Percentiles rank a stretch among this genome's conserved stretches.
Evolutionary conservation across 306 rosid genomes (phyloP).

Genomic region (Quercus parvula): DNA sequence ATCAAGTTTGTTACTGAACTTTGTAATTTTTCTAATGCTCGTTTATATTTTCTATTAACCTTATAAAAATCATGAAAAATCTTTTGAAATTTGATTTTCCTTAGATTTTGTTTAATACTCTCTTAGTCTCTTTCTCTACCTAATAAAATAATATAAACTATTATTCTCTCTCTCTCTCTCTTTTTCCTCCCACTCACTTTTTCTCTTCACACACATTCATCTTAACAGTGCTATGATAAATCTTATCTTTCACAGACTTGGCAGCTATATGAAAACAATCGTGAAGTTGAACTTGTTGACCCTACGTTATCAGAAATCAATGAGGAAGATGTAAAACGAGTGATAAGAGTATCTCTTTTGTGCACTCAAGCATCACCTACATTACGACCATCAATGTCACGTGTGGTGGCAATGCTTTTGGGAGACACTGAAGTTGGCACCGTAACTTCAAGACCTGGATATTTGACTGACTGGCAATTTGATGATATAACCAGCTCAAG

Average conservation of each 20-base stretch:
- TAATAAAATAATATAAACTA: too few species aligned
- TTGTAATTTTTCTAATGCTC: too few species aligned
- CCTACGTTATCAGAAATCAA: conserved; percentile 32
- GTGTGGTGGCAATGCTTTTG: conserved; percentile 64
- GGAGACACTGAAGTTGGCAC: conserved; percentile 54
- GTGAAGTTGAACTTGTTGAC: conserved; percentile 43
- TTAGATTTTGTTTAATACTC: too few species aligned
- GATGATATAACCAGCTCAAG: conserved; percentile 33
- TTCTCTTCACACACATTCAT: too few species aligned
- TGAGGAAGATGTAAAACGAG: conserved; percentile 44
- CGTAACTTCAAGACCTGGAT: conserved; percentile 54
- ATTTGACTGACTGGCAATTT: conserved; percentile 62
- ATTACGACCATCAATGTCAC: conserved; percentile 62
- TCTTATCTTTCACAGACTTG: conserved; percentile 42
- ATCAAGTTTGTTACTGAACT: too few species aligned
- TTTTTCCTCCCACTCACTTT: too few species aligned
- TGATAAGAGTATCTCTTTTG: conserved; percentile 29
- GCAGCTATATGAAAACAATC: conserved; percentile 51
- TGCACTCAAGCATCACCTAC: conserved; percentile 45
- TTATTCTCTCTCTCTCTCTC: too few species aligned
- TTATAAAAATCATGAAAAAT: too few species aligned
- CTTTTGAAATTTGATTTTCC: too few species aligned
- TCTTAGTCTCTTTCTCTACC: too few species aligned
- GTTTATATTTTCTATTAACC: too few species aligned
- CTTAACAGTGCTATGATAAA: too few species aligned